Percentiles rank a stretch among this genome's conserved stretches.
These are phyloP conservation scores for Alternaria panax DNA, from an alignment of 2,329 filamentous ascomycete species.

Conservation along the genomic window DNA sequence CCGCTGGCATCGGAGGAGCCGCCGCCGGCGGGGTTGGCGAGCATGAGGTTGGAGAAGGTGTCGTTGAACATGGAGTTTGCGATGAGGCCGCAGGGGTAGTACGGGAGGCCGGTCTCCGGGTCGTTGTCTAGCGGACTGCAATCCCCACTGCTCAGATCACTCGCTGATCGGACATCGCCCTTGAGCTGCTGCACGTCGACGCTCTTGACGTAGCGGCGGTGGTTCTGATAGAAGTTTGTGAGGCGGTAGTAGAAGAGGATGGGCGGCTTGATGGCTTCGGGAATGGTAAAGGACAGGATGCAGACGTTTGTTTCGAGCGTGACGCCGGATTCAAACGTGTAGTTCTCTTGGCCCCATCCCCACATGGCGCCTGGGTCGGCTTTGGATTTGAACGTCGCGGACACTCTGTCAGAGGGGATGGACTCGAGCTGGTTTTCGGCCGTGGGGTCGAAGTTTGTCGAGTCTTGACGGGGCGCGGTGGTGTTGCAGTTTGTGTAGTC, in stretches of 20 bases:
- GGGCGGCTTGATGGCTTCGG: constrained; percentile 78
- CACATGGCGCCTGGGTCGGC: constrained; percentile 46
- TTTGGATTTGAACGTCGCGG: constrained; percentile 73
- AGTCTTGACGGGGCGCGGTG: constrained; percentile 58
- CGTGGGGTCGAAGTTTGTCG: constrained; percentile 23
- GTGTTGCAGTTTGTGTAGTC: constrained; percentile 83
- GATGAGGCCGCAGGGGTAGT: constrained; percentile 94
- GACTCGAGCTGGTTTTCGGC: constrained; percentile 46
- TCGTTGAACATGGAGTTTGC: constrained; percentile 99
- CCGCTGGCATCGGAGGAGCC: constrained; percentile 44
- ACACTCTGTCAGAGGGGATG: constrained; percentile 67
- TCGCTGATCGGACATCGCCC: constrained; percentile 68
- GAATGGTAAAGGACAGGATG: constrained; percentile 78
- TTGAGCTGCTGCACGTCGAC: constrained; percentile 84
- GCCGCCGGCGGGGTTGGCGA: constrained; percentile 60
- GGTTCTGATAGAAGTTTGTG: constrained; percentile 99
- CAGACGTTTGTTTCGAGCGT: constrained; percentile 62
- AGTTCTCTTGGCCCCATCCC: constrained; percentile 48
- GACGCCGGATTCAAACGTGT: constrained; percentile 37
- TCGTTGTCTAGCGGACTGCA: constrained; percentile 73
- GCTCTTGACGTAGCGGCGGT: constrained; percentile 92
- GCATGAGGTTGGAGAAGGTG: constrained; percentile 73
- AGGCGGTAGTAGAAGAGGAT: constrained; percentile 95
- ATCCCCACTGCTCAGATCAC: constrained; percentile 70
- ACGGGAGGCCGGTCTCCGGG: constrained; percentile 63